Conservation (phyloP, 2,329 filamentous ascomycete genomes). For the Penicillium capsulatum region DNA sequence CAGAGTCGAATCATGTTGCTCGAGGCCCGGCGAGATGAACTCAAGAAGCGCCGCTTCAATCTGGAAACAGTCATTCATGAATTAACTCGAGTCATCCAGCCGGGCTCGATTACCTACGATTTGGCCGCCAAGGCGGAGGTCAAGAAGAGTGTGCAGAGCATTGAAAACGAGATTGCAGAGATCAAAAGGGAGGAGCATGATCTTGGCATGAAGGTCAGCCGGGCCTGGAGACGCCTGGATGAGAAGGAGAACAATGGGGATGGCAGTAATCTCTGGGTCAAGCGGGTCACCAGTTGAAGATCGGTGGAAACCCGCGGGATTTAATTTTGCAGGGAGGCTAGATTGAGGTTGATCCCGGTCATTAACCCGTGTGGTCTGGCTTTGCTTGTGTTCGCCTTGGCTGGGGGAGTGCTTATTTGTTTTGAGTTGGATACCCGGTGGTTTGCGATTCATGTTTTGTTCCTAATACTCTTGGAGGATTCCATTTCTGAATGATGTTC, state of each 20-base stretch:
- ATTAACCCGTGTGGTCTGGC: neutral
- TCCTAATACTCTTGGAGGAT: slow-evolving; percentile 4
- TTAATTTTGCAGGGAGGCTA: neutral
- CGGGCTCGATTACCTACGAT: slow-evolving; percentile 61
- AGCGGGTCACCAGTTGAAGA: slow-evolving; percentile 63
- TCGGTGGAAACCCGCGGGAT: no score
- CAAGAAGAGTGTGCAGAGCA: slow-evolving; percentile 61
- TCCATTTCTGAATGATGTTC: neutral
- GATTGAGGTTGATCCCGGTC: neutral
- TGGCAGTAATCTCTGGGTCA: slow-evolving; percentile 69
- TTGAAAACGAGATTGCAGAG: slow-evolving; percentile 65
- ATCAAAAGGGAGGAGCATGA: slow-evolving; percentile 75
- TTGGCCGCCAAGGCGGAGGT: slow-evolving; percentile 57
- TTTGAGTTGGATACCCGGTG: slow-evolving; percentile 8
- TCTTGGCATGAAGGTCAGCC: slow-evolving; percentile 67
- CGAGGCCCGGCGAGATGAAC: slow-evolving; percentile 60
- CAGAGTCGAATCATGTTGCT: slow-evolving; percentile 64
- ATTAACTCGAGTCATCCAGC: slow-evolving; percentile 73
- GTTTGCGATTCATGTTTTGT: slow-evolving; percentile 3
- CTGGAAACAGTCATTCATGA: slow-evolving; percentile 69
- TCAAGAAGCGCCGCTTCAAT: slow-evolving; percentile 66
- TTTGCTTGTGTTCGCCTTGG: neutral
- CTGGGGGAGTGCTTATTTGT: slow-evolving; percentile 1
- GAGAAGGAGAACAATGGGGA: slow-evolving; percentile 49
- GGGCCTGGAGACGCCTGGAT: slow-evolving; percentile 71